These are phyloP conservation scores for Tuber borchii DNA, from an alignment of 495 filamentous ascomycete genomes.

Conservation along the genomic window DNA sequence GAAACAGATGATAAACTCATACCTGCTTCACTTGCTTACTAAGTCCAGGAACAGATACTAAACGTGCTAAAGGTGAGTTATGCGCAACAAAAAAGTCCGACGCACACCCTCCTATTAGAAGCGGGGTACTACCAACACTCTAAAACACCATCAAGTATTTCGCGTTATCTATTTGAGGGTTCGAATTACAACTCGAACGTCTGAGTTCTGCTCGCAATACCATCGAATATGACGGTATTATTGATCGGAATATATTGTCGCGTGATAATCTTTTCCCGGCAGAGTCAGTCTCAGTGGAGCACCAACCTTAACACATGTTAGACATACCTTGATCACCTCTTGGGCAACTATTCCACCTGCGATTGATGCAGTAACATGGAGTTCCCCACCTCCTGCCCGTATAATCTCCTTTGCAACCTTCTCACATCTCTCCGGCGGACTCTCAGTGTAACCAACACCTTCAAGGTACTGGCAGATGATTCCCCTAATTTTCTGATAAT, in stretches of 20 bases:
- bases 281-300: neutral
- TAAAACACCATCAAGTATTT: neutral
- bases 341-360: slow-evolving; percentile 90
- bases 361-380: slow-evolving; percentile 90
- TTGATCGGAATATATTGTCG: slow-evolving; percentile 94
- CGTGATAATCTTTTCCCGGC: slow-evolving; percentile 57
- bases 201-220: slow-evolving; percentile 69
- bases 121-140: neutral
- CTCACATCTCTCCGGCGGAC: slow-evolving; percentile 43
- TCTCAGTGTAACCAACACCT: slow-evolving; percentile 40
- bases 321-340: slow-evolving; percentile 72
- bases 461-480: slow-evolving; percentile 27
- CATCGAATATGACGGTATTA: slow-evolving; percentile 90
- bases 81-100: neutral
- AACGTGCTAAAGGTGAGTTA: neutral
- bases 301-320: neutral
- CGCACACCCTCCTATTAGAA: neutral
- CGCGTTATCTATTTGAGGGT: neutral
- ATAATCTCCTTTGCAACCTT: slow-evolving; percentile 47
- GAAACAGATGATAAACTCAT: neutral
- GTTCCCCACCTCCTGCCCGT: slow-evolving; percentile 62
- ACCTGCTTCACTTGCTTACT: neutral
- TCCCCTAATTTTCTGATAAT: slow-evolving; percentile 20
- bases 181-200: slow-evolving; percentile 50
- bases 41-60: neutral